Evolutionary conservation across 805 yeast genomes (phyloP).

Genomic region (Dipodascus geniculatus): DNA sequence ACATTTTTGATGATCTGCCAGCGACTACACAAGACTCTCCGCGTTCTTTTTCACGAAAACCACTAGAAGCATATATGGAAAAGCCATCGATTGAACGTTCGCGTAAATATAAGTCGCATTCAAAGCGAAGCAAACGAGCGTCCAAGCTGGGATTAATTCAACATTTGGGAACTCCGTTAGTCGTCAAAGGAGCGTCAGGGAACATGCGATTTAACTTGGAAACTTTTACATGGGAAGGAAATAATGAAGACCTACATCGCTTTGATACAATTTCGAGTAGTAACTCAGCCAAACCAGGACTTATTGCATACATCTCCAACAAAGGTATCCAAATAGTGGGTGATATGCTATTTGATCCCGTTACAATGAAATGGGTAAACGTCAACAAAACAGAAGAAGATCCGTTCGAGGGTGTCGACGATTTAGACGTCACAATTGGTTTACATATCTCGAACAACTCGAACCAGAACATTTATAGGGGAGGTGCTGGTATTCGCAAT

Average conservation of each 20-base stretch:
- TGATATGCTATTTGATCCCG: conserved; percentile 50
- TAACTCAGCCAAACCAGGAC: conserved; percentile 21
- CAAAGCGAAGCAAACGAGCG: conserved; percentile 3
- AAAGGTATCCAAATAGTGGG: conserved; percentile 35
- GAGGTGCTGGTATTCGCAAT: neutral
- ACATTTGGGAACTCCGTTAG: conserved; percentile 13
- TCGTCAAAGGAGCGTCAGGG: conserved; percentile 17
- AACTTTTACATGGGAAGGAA: conserved; percentile 51
- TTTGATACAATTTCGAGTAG: conserved; percentile 30
- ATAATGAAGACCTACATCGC: conserved; percentile 41
- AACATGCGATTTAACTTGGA: conserved; percentile 45
- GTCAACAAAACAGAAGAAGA: conserved; percentile 22
- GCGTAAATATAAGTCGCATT: conserved; percentile 4
- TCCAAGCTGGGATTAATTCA: conserved; percentile 11
- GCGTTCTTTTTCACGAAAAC: neutral
- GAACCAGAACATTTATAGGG: neutral
- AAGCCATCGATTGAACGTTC: conserved; percentile 6
- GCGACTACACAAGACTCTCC: conserved; percentile 2
- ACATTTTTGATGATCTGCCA: conserved; percentile 17
- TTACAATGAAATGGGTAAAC: conserved; percentile 48
- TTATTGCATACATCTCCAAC: conserved; percentile 25
- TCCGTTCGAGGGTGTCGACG: conserved; percentile 42
- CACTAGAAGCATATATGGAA: conserved; percentile 4
- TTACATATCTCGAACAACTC: neutral
- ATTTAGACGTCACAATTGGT: conserved; percentile 22